Base-by-base conservation (phyloP, 2,329 filamentous ascomycete species). In the Epichloe elymi region DNA sequence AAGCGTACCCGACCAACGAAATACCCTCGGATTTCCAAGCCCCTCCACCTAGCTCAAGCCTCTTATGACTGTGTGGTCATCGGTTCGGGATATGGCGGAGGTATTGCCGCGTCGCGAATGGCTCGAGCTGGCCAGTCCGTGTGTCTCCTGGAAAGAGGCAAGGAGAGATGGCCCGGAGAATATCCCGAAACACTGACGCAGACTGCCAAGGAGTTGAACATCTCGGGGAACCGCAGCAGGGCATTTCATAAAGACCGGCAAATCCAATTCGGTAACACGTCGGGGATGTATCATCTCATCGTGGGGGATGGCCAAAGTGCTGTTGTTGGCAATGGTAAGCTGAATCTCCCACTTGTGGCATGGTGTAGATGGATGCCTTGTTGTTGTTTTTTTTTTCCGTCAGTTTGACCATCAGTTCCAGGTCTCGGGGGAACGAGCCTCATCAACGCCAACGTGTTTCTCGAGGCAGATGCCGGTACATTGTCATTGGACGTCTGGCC, bases 1-100 rank as follows among this genome's bases (percentile, higher is more conserved):
- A 4, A 14, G 19, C 40, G 19, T 12, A 14, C 17, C 40, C 36
- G 12, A 6, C 1, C 23, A 40, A 15, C 12, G 11, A 48, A 20
- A 33, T 36, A 19, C 54, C 78, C 77, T 1, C 71, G 78, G 1
- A 74, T 82, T 53, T 78, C 76, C 20, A 74, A 71, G 53, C 73
- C 76, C 0, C 71, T 82, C 12, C 74, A 81, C 59, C 65, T 80
- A 26, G 74, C 84, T 60, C 70, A 74, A 26, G 66, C 68, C 51
- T 63, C 62, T 0, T 86, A 86, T 57, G 82, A 86, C 64, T 76
- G 76, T 39, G 74, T 86, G 11, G 79, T 86, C 33, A 78, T 86
- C 52, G 82, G 83, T 1, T 84, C 80, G 10, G 83, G 83, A 1
- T 86, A 86, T 61, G 83, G 83, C 23, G 82, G 80, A 39, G 78